Percentiles rank a stretch among this genome's conserved stretches.
phyloP scores from a whole-genome alignment of 148 eudicot species.

The Vaccinium corymbosum region DNA sequence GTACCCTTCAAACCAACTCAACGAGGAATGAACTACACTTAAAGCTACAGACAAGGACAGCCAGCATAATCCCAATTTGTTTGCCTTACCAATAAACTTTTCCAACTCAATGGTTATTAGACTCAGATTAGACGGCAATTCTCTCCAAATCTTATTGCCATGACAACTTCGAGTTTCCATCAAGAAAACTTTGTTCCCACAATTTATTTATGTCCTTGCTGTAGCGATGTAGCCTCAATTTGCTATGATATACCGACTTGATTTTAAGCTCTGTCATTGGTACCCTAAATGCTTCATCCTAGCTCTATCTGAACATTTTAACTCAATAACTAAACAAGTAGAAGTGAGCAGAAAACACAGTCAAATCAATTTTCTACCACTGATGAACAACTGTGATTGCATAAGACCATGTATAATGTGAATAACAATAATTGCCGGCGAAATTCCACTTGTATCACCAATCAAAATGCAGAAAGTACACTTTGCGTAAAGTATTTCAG shows the following conservation, averaged over 20 bases:
- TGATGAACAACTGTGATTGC: not conserved
- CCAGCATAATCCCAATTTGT: not conserved
- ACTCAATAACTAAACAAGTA: not conserved
- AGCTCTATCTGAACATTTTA: not conserved
- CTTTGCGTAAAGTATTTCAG: not conserved
- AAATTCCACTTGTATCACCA: not conserved
- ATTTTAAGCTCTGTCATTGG: not conserved
- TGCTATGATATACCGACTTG: not conserved
- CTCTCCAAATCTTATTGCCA: not conserved
- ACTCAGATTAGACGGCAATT: not conserved
- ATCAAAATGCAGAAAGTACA: not conserved
- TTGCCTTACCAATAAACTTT: not conserved
- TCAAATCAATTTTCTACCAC: not conserved
- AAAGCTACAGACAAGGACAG: not conserved
- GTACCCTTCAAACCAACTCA: not conserved
- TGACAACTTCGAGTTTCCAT: not conserved
- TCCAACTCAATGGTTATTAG: not conserved
- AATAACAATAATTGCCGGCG: not conserved
- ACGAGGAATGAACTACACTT: conserved; percentile 3
- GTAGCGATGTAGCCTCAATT: not conserved
- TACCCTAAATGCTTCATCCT: not conserved
- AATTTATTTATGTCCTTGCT: not conserved
- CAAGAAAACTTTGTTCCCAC: not conserved
- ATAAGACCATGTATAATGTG: not conserved
- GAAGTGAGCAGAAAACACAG: not conserved